Conservation (phyloP, 805 yeast genomes). For the Candida golubevii region DNA sequence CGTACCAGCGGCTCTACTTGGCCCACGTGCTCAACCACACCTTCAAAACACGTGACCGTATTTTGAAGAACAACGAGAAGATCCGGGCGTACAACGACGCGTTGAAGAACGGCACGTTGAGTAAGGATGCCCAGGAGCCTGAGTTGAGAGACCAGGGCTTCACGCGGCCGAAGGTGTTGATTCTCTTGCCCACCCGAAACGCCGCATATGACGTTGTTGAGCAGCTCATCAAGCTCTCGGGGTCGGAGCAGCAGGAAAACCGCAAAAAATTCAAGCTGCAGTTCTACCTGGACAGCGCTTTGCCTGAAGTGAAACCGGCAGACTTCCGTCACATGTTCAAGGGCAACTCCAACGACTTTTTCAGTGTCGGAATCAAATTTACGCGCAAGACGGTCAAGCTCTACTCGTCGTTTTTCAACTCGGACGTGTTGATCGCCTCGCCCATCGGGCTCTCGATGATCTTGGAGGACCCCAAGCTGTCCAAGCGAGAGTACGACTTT, state of each 20-base stretch:
- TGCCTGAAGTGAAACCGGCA: conserved; percentile 62
- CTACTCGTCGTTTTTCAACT: conserved; percentile 75
- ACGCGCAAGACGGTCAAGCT: conserved; percentile 84
- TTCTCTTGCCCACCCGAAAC: conserved; percentile 80
- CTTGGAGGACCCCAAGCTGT: conserved; percentile 54
- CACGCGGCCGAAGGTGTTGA: conserved; percentile 84
- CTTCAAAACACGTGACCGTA: conserved; percentile 79
- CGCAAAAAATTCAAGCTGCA: conserved; percentile 68
- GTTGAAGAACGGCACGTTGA: conserved; percentile 35
- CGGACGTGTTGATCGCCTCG: conserved; percentile 86
- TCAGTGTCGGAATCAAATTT: conserved; percentile 85
- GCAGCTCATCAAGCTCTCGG: conserved; percentile 56
- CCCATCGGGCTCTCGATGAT: conserved; percentile 82
- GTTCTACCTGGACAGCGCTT: conserved; percentile 51
- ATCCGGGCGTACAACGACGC: conserved; percentile 41
- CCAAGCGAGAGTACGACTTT: conserved; percentile 71
- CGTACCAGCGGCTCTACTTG: conserved; percentile 58
- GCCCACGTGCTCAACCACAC: conserved; percentile 81
- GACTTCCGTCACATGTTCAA: conserved; percentile 77
- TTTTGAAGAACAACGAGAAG: conserved; percentile 70
- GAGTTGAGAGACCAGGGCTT: conserved; percentile 92
- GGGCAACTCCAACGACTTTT: conserved; percentile 90
- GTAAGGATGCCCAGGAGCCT: conserved; percentile 36
- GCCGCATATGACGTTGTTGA: conserved; percentile 67
- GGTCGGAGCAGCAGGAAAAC: conserved; percentile 75